Conservation (phyloP, 257 asterid genomes). For the Mitragyna speciosa region DNA sequence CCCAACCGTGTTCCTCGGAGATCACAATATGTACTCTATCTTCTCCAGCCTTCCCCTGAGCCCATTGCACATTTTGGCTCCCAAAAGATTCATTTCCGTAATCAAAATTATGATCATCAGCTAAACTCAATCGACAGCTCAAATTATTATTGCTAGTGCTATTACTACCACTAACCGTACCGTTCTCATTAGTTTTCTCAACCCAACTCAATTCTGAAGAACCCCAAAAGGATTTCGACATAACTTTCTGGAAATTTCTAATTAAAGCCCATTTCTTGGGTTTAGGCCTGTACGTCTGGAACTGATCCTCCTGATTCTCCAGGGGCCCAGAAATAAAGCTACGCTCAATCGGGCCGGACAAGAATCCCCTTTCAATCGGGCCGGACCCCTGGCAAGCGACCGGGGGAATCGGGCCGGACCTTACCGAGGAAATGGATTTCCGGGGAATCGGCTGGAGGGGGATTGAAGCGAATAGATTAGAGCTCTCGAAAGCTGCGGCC, state of each 20-base stretch:
- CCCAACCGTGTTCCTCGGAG: slow-evolving; percentile 88
- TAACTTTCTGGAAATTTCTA: slow-evolving; percentile 46
- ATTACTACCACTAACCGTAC: slow-evolving; percentile 35
- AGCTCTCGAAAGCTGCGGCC: slow-evolving; percentile 92
- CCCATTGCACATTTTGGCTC: slow-evolving; percentile 91
- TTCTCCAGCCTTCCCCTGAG: slow-evolving; percentile 97
- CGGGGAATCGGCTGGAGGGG: slow-evolving; percentile 83
- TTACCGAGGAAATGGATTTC: slow-evolving; percentile 33
- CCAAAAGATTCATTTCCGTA: slow-evolving; percentile 58
- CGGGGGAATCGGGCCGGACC: slow-evolving; percentile 68
- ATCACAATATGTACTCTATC: slow-evolving; percentile 84
- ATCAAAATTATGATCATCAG: slow-evolving; percentile 65
- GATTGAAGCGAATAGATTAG: slow-evolving; percentile 74
- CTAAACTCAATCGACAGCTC: slow-evolving; percentile 67
- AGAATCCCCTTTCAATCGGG: slow-evolving; percentile 74
- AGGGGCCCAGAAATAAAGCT: slow-evolving; percentile 84
- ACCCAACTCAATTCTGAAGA: slow-evolving; percentile 41
- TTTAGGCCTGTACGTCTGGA: slow-evolving; percentile 71
- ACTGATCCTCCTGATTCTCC: slow-evolving; percentile 71
- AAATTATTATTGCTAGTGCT: slow-evolving; percentile 46
- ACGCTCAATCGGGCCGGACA: slow-evolving; percentile 95
- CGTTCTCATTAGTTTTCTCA: slow-evolving; percentile 32
- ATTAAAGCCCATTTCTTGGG: slow-evolving; percentile 62
- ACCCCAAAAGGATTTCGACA: slow-evolving; percentile 53
- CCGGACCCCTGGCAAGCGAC: slow-evolving; percentile 54